phyloP scores from a whole-genome alignment of 2,329 filamentous ascomycete species.

The Thelonectria rubi region DNA sequence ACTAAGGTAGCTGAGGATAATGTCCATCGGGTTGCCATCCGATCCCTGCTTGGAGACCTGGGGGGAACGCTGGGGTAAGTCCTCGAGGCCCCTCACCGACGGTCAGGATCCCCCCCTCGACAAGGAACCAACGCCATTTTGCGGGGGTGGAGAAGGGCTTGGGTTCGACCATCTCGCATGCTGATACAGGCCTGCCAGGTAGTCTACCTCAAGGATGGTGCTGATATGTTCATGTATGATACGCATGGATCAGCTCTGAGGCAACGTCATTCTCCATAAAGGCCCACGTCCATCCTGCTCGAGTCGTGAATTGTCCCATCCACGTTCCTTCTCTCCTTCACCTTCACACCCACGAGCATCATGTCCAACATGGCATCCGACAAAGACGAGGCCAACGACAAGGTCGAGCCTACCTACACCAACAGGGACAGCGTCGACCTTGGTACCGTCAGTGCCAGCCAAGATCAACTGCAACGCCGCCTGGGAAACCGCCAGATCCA shows the following conservation, averaged over 20 bases:
- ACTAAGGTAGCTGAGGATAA: not conserved
- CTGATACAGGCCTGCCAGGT: not conserved
- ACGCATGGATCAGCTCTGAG: conserved; percentile 1
- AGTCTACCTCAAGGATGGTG: not conserved
- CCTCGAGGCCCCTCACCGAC: not conserved
- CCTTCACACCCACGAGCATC: not conserved
- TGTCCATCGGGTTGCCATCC: not conserved
- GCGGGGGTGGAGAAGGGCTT: conserved; percentile 20
- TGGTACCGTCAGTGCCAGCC: conserved; percentile 11
- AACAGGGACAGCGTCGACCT: conserved; percentile 18
- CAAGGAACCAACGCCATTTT: conserved; percentile 10
- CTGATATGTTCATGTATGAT: conserved; percentile 1
- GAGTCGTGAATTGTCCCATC: not conserved
- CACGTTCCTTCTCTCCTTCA: not conserved
- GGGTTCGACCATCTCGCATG: conserved; percentile 1
- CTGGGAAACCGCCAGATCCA: conserved; percentile 30
- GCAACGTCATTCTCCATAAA: conserved; percentile 1
- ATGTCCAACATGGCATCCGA: conserved; percentile 14
- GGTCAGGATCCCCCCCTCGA: not conserved
- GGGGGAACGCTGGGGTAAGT: not conserved
- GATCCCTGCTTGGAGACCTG: not conserved
- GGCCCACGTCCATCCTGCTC: not conserved
- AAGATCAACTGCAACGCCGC: conserved; percentile 22
- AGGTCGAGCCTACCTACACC: conserved; percentile 17
- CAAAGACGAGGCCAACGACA: conserved; percentile 22